phyloP scores from a whole-genome alignment of 495 filamentous ascomycete genomes.

The Aspergillus coremiiformis region DNA sequence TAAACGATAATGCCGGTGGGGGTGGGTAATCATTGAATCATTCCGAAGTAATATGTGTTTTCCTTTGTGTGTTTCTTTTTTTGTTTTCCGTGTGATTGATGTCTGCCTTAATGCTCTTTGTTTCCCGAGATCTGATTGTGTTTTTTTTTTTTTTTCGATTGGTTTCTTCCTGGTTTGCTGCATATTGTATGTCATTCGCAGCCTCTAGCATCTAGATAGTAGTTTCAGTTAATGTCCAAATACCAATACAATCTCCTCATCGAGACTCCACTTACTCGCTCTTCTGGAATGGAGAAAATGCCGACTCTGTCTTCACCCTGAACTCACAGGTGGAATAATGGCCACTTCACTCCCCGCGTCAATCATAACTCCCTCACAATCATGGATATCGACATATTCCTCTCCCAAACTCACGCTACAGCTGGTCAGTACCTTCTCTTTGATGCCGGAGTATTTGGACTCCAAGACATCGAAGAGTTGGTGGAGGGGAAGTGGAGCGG shows the following conservation, averaged over 20 bases:
- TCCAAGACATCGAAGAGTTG: constrained; percentile 70
- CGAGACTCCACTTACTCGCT: too few relatives aligned
- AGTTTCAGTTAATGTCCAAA: too few relatives aligned
- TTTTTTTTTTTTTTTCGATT: constrained; percentile 1
- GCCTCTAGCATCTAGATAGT: not conserved
- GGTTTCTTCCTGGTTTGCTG: too few relatives aligned
- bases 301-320: too few relatives aligned
- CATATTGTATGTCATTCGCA: too few relatives aligned
- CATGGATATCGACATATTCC: constrained; percentile 71
- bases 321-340: constrained; percentile 94
- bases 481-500: constrained; percentile 61
- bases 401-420: constrained; percentile 82
- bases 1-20: not conserved
- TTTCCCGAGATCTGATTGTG: not conserved
- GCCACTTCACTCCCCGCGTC: constrained; percentile 81
- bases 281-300: too few relatives aligned
- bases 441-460: constrained; percentile 71
- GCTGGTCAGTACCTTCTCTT: constrained; percentile 59
- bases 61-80: not conserved
- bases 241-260: too few relatives aligned
- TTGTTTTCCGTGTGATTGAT: not conserved
- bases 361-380: constrained; percentile 39
- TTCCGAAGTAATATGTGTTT: not conserved
- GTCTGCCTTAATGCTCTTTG: constrained; percentile 8
- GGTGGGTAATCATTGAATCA: not conserved